Evolutionary conservation across 257 asterid genomes (phyloP), one percentile per base, ranked within the genome.

Genomic region (Penstemon eatonii): DNA sequence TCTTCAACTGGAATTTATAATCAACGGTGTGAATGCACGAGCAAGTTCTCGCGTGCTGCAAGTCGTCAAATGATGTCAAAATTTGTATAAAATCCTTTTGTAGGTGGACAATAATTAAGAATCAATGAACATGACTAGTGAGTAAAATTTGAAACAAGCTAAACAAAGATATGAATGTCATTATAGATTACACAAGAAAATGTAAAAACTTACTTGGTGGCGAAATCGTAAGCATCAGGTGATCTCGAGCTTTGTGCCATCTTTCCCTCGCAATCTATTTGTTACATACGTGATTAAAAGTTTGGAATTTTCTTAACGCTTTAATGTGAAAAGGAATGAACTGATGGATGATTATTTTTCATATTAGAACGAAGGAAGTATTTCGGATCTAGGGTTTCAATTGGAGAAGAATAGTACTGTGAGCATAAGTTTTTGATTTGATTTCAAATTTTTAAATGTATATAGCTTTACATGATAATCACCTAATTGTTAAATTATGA

Each of bases 11-110:
- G 77, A 92, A 89, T 79, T 76, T 92, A 59, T 89, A 50, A 87
- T 81, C 83, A 89, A 72, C 25, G 98, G 96, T 76, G 89, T 83
- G 33, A 25, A 25, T 36, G 88, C 95, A 71, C 95, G 89, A n/a
- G 95, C 84, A 56, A 89, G 94, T 74, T 92, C 98, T 0, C 96
- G 96, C 5, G 98, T 87, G 71, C 98, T 92, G 87, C 78, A 79
- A 74, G 64, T 50, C 68, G 33, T 25, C 33, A 67, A 65, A 71
- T n/a, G 63, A 49, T 57, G 37, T 39, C 51, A 56, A 60, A 66
- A 3, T 19, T 69, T 25, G 33, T 61, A 61, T 45, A 45, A 79
- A 56, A 25, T 25, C 51, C 47, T 45, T 54, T 73, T 70, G 38
- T 42, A 8, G 39, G 12, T 38, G 53, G 69, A 73, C 70, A 73